Evolutionary conservation across 495 filamentous ascomycete species (phyloP).

Genomic region (Eremomyces bilateralis): DNA sequence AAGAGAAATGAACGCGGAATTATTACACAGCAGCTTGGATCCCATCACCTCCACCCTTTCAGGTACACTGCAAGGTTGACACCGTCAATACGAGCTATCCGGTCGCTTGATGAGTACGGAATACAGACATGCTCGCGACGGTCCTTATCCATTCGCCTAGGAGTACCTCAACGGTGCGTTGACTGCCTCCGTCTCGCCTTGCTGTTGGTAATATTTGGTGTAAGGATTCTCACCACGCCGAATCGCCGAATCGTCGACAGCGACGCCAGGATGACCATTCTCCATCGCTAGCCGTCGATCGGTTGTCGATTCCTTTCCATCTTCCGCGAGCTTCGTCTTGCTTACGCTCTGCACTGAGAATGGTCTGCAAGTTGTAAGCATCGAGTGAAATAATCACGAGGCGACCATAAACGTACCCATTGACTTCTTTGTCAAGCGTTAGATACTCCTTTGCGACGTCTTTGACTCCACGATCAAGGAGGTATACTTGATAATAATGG

Average conservation of each 20-base stretch:
- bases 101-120: too few species aligned
- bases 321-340: slow-evolving; percentile 28
- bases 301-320: slow-evolving; percentile 26
- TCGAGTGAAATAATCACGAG: not conserved
- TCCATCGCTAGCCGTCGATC: slow-evolving; percentile 28
- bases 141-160: too few species aligned
- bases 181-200: too few species aligned
- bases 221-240: slow-evolving; percentile 40
- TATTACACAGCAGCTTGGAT: too few species aligned
- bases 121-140: too few species aligned
- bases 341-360: slow-evolving; percentile 25
- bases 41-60: too few species aligned
- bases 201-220: slow-evolving; percentile 41
- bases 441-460: slow-evolving; percentile 74
- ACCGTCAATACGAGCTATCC: too few species aligned
- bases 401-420: slow-evolving; percentile 29
- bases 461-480: slow-evolving; percentile 66
- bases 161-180: too few species aligned
- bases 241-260: slow-evolving; percentile 40
- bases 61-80: too few species aligned
- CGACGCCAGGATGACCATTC: slow-evolving; percentile 33
- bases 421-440: slow-evolving; percentile 62
- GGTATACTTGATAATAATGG: slow-evolving; percentile 59
- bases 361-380: too few species aligned
- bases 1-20: too few species aligned